Percentiles rank a stretch among this genome's conserved stretches.
These are phyloP conservation scores for Arabidopsis thaliana DNA, from an alignment of 345 rosid species.

Conservation along the genomic window DNA sequence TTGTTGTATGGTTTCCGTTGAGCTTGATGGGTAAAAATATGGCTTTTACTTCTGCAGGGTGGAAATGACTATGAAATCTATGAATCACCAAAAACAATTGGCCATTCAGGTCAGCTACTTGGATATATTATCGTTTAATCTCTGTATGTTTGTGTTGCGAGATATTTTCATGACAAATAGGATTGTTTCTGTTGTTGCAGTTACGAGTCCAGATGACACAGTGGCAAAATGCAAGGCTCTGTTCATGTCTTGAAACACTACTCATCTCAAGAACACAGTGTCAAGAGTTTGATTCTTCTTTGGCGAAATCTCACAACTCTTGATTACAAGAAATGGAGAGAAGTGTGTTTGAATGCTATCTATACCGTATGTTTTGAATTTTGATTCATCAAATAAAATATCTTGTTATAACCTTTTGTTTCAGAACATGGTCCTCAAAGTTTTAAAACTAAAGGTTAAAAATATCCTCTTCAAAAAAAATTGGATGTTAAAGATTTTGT, in stretches of 20 bases:
- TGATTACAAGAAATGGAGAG: slow-evolving; percentile 33
- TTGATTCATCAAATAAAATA: slow-evolving; percentile 31
- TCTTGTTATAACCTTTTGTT: slow-evolving; percentile 13
- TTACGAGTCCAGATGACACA: slow-evolving; percentile 80
- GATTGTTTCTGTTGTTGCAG: slow-evolving; percentile 54
- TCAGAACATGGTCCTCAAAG: slow-evolving; percentile 20
- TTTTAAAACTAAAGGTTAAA: not conserved
- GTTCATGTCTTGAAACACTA: slow-evolving; percentile 44
- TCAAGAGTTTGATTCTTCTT: slow-evolving; percentile 28
- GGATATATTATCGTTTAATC: not conserved
- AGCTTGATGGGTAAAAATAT: slow-evolving; percentile 12
- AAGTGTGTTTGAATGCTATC: slow-evolving; percentile 3
- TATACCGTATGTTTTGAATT: slow-evolving; percentile 24
- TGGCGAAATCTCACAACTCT: slow-evolving; percentile 29
- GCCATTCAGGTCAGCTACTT: slow-evolving; percentile 79
- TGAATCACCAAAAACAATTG: slow-evolving; percentile 81
- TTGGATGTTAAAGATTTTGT: slow-evolving; percentile 31
- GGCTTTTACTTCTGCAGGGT: slow-evolving; percentile 58
- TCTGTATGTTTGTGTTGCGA: not conserved
- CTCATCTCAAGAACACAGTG: slow-evolving; percentile 12
- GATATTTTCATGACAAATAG: slow-evolving; percentile 2
- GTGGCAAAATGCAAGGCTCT: slow-evolving; percentile 49
- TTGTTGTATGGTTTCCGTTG: not conserved
- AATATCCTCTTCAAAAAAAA: not conserved
- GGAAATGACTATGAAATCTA: slow-evolving; percentile 92